Conservation (phyloP, 2,329 filamentous ascomycete species). For the Talaromyces sp. region DNA sequence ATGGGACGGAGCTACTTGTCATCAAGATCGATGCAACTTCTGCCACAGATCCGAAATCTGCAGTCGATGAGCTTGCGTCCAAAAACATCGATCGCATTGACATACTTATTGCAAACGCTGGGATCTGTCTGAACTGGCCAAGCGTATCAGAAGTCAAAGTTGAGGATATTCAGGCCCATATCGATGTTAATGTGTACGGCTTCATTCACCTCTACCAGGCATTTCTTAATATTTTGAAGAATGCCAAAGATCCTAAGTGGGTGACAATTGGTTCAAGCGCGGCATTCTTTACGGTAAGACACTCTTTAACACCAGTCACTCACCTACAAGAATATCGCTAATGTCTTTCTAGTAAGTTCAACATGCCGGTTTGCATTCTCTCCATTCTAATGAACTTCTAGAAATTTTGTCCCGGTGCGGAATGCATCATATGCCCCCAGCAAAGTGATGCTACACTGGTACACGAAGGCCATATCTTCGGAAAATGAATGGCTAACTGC, state of each 20-base stretch:
- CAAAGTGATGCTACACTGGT: slow-evolving; percentile 37
- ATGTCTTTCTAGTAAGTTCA: background rate
- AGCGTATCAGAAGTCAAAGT: slow-evolving; percentile 35
- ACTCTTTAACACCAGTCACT: background rate
- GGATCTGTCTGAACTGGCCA: slow-evolving; percentile 27
- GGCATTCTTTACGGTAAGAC: slow-evolving; percentile 12
- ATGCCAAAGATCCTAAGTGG: slow-evolving; percentile 32
- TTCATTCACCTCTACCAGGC: slow-evolving; percentile 37
- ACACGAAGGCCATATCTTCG: slow-evolving; percentile 29
- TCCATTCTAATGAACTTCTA: background rate
- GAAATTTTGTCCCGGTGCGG: background rate
- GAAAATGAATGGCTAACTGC: slow-evolving; percentile 26
- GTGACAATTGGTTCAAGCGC: slow-evolving; percentile 33
- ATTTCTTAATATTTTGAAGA: slow-evolving; percentile 35
- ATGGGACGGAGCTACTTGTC: background rate
- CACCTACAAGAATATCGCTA: background rate
- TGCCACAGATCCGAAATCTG: background rate
- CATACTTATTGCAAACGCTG: slow-evolving; percentile 44
- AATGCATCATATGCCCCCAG: slow-evolving; percentile 34
- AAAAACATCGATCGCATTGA: slow-evolving; percentile 37
- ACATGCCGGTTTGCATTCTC: background rate
- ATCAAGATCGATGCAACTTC: slow-evolving; percentile 1
- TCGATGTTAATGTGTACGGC: slow-evolving; percentile 35
- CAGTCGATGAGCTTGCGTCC: slow-evolving; percentile 27
- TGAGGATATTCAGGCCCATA: slow-evolving; percentile 20